Evolutionary conservation across 768 basidiomycete species (phyloP), one percentile per base, ranked within the genome.

Genomic region (Tylopilus felleus): DNA sequence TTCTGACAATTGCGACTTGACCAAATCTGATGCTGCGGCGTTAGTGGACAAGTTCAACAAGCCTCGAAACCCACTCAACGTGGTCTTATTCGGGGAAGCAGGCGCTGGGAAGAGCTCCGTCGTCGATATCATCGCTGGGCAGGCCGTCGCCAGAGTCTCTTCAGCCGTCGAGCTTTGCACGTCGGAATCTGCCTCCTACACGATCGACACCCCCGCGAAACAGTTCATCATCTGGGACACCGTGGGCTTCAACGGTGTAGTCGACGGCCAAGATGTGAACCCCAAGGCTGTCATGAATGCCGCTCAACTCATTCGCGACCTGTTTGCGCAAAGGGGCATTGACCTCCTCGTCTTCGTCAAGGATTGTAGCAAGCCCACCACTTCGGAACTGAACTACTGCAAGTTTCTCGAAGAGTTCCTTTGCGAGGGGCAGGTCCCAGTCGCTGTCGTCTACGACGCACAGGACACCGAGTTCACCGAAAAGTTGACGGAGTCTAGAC

Each of bases 321-420:
- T 75, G 16, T 29, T 10, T 4, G 8, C 0, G 19, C 8, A 22
- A 1, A 21, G 19, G 3, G 65, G 56, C 4, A 66, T 75, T 23
- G 68, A 63, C 55, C 64, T 77, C 8, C 66, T 76, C 1, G 55
- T 74, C 4, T 74, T 67, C 47, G 60, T 63, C 52, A 68, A 70
- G 58, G 60, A 63, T 8, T 56, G 54, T 0, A 63, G 71, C 1
- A 57, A 63, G 44, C 61, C 73, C 47, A 66, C 58, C 33, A 57
- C 57, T 14, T 52, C 64, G 2, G 52, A 62, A 22, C 31, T 53
- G 35, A 54, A 64, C n/a, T 68, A 61, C 51, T 76, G 67, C 58
- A 48, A 40, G 27, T 25, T 71, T 1, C 71, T 73, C 47, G 46
- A 61, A 19, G 63, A 73, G 16, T 59, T 69, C 19, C 65, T 76